These are phyloP conservation scores for Panaeolus papilionaceus DNA, from an alignment of 768 basidiomycete genomes.

Conservation along the genomic window DNA sequence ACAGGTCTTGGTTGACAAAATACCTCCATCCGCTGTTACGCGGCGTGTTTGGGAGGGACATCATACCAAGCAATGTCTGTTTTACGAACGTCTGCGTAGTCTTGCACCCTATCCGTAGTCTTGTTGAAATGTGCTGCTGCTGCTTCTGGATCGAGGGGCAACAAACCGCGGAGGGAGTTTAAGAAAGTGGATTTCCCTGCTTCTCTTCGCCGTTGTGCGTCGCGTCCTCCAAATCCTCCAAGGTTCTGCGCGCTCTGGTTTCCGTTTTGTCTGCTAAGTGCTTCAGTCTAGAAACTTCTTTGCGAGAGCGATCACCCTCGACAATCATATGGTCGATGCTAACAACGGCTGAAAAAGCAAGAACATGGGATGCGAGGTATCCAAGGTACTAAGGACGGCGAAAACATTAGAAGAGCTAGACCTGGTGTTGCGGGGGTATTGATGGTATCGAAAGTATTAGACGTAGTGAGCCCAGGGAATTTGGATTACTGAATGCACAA, in stretches of 20 bases:
- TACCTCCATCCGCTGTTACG: constrained; percentile 39
- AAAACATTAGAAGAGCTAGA: not conserved
- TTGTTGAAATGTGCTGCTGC: constrained; percentile 30
- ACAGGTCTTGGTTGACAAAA: constrained; percentile 42
- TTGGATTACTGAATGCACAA: too few species aligned
- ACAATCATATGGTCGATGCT: not conserved
- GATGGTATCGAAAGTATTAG: too few species aligned
- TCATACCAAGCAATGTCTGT: constrained; percentile 40
- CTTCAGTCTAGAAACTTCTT: not conserved
- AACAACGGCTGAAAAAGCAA: not conserved
- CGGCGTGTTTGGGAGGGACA: constrained; percentile 40
- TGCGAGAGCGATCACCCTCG: not conserved
- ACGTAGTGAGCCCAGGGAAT: too few species aligned
- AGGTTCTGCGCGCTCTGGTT: not conserved
- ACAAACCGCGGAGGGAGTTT: constrained; percentile 41
- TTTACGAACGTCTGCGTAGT: constrained; percentile 32
- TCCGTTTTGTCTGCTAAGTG: not conserved
- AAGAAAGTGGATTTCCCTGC: constrained; percentile 44
- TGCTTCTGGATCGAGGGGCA: constrained; percentile 26
- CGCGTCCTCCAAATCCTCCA: not conserved
- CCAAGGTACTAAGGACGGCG: not conserved
- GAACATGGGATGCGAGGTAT: not conserved
- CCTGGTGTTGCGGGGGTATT: too few species aligned
- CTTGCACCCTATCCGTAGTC: constrained; percentile 22
- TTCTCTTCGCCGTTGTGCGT: not conserved